Percentiles rank a stretch among this genome's conserved stretches.
phyloP scores from a whole-genome alignment of 2,329 filamentous ascomycete genomes.

The Diplodia seriata region DNA sequence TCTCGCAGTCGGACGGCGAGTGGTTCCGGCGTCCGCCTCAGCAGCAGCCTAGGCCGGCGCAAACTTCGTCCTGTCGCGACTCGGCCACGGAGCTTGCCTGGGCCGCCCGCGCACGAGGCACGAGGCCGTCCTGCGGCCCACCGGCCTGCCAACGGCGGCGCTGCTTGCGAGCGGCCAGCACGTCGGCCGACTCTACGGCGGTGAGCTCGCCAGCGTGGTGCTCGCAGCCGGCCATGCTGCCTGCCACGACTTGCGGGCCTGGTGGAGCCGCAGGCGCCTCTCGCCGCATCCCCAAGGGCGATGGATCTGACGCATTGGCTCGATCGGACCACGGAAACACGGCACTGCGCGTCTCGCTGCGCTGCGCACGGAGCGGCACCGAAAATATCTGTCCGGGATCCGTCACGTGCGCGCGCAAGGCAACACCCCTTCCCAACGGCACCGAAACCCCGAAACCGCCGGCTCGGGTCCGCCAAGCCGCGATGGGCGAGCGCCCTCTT shows the following conservation, averaged over 20 bases:
- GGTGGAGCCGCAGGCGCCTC: slow-evolving; percentile 16
- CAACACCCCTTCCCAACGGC: neutral
- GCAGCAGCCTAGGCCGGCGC: neutral
- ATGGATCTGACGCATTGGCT: slow-evolving; percentile 14
- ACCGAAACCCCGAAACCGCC: neutral
- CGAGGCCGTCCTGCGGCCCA: slow-evolving; percentile 12
- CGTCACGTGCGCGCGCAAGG: slow-evolving; percentile 17
- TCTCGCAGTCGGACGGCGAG: slow-evolving; percentile 10
- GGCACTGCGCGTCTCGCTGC: slow-evolving; percentile 14
- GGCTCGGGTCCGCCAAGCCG: slow-evolving; percentile 13
- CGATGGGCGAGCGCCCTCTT: neutral
- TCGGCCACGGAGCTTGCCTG: slow-evolving; percentile 15
- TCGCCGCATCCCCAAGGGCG: neutral
- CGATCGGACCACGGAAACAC: slow-evolving; percentile 19
- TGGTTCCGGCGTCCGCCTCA: slow-evolving; percentile 18
- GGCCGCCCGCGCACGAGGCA: slow-evolving; percentile 16
- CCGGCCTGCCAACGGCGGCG: slow-evolving; percentile 7
- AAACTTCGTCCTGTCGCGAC: neutral
- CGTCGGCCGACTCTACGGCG: slow-evolving; percentile 17
- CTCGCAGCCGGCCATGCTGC: neutral
- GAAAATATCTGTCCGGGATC: slow-evolving; percentile 4
- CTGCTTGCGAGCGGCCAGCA: slow-evolving; percentile 9
- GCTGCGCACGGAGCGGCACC: slow-evolving; percentile 19
- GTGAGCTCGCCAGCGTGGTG: slow-evolving; percentile 4
- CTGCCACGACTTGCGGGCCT: slow-evolving; percentile 9